phyloP scores from a whole-genome alignment of 164 flowering plant species.

The Cinnamomum chago region DNA sequence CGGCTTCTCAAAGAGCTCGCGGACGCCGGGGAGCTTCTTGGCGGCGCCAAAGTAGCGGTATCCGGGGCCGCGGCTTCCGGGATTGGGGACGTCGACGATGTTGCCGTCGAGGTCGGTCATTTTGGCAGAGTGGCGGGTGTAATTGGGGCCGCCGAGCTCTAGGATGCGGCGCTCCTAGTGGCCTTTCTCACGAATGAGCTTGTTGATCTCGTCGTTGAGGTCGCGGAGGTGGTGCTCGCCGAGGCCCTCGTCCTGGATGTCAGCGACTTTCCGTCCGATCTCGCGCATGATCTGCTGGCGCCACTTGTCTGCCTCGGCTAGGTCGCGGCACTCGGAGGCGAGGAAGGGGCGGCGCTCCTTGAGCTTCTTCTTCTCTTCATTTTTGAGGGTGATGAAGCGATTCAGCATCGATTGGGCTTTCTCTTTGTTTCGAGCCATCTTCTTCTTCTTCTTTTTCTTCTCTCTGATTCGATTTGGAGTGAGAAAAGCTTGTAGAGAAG shows the following conservation, averaged over 20 bases:
- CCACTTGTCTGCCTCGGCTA: slow-evolving; percentile 92
- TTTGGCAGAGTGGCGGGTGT: slow-evolving; percentile 55
- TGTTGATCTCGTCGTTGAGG: slow-evolving; percentile 91
- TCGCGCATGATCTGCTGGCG: slow-evolving; percentile 94
- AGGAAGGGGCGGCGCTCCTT: slow-evolving; percentile 90
- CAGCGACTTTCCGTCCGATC: slow-evolving; percentile 87
- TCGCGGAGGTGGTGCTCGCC: slow-evolving; percentile 89
- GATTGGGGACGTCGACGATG: slow-evolving; percentile 91
- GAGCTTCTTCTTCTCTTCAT: slow-evolving; percentile 86
- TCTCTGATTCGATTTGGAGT: neutral
- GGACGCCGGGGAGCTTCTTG: slow-evolving; percentile 86
- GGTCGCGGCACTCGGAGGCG: slow-evolving; percentile 94
- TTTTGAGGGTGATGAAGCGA: slow-evolving; percentile 65
- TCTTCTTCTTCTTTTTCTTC: neutral
- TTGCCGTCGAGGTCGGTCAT: slow-evolving; percentile 96
- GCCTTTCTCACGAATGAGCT: slow-evolving; percentile 70
- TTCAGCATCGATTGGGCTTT: slow-evolving; percentile 98
- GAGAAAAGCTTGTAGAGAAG: too few species aligned
- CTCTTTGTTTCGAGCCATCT: slow-evolving; percentile 94
- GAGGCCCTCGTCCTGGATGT: slow-evolving; percentile 91
- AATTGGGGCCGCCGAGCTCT: slow-evolving; percentile 86
- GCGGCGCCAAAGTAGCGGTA: slow-evolving; percentile 94
- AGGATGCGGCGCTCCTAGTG: slow-evolving; percentile 90
- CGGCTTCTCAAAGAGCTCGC: slow-evolving; percentile 89
- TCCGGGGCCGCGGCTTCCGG: slow-evolving; percentile 90